Conservation (phyloP, 805 yeast species). For the Maudiozyma barnettii region DNA sequence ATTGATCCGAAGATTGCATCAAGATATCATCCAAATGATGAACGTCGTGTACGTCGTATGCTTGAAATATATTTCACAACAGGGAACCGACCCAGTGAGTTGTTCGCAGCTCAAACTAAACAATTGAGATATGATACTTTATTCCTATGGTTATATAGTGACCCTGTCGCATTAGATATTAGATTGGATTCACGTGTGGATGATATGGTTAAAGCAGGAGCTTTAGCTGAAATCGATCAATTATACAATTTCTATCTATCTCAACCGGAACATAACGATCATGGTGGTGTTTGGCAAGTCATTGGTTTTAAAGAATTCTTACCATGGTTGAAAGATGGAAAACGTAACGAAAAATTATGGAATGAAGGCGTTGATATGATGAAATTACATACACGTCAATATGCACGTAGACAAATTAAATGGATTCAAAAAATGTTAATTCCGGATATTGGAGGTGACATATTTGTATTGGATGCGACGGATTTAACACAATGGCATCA, state of each 20-base stretch:
- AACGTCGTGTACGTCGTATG: constrained; percentile 67
- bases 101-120: constrained; percentile 56
- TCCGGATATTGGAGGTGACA: constrained; percentile 50
- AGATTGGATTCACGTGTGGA: constrained; percentile 78
- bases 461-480: constrained; percentile 69
- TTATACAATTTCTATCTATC: constrained; percentile 39
- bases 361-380: constrained; percentile 53
- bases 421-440: constrained; percentile 75
- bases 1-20: constrained; percentile 65
- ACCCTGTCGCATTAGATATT: constrained; percentile 42
- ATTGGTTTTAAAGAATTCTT: constrained; percentile 87
- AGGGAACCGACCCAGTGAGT: constrained; percentile 57
- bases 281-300: constrained; percentile 85
- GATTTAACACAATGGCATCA: constrained; percentile 53
- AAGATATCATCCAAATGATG: constrained; percentile 89
- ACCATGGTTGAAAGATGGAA: constrained; percentile 44
- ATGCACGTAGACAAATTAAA: constrained; percentile 80
- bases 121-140: constrained; percentile 51
- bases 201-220: constrained; percentile 66
- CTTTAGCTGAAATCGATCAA: constrained; percentile 55
- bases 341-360: constrained; percentile 23
- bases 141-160: constrained; percentile 75
- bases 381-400: constrained; percentile 77
- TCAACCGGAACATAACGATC: constrained; percentile 26
- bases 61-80: constrained; percentile 68